Evolutionary conservation across 2,329 filamentous ascomycete genomes (phyloP).

Genomic region (Cercospora beticola): DNA sequence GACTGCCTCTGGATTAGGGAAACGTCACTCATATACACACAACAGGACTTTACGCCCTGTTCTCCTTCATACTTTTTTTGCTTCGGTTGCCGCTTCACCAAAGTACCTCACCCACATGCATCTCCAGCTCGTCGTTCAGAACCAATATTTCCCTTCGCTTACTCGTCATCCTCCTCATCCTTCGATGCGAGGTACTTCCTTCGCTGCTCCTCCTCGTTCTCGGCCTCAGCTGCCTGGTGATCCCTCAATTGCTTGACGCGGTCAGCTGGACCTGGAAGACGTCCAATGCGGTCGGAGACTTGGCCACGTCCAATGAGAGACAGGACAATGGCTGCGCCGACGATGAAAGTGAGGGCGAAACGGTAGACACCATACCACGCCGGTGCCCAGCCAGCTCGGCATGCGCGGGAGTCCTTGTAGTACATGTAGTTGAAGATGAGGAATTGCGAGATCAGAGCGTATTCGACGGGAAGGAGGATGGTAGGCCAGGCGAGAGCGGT

Average conservation of each 20-base stretch:
- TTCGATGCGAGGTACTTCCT: slow-evolving; percentile 33
- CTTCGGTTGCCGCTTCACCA: neutral
- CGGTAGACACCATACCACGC: slow-evolving; percentile 86
- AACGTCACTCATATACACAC: neutral
- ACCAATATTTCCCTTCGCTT: neutral
- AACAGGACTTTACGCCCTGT: neutral
- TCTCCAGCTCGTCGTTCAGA: neutral
- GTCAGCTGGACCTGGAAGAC: slow-evolving; percentile 47
- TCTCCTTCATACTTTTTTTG: neutral
- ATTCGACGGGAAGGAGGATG: slow-evolving; percentile 77
- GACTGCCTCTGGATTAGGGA: neutral
- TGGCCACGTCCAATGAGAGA: slow-evolving; percentile 80
- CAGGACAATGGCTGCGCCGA: slow-evolving; percentile 76
- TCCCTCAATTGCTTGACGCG: slow-evolving; percentile 51
- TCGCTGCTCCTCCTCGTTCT: slow-evolving; percentile 37
- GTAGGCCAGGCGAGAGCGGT: slow-evolving; percentile 88
- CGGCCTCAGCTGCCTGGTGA: slow-evolving; percentile 30
- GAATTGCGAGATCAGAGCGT: slow-evolving; percentile 84
- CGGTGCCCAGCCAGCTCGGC: slow-evolving; percentile 74
- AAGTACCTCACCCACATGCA: neutral
- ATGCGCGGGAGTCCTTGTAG: slow-evolving; percentile 75
- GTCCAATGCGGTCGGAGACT: slow-evolving; percentile 59
- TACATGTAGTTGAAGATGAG: slow-evolving; percentile 81
- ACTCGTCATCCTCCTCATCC: slow-evolving; percentile 35
- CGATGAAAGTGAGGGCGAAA: slow-evolving; percentile 87